Conservation (phyloP, 73 alveolate genomes). For the Stentor roeselii region DNA sequence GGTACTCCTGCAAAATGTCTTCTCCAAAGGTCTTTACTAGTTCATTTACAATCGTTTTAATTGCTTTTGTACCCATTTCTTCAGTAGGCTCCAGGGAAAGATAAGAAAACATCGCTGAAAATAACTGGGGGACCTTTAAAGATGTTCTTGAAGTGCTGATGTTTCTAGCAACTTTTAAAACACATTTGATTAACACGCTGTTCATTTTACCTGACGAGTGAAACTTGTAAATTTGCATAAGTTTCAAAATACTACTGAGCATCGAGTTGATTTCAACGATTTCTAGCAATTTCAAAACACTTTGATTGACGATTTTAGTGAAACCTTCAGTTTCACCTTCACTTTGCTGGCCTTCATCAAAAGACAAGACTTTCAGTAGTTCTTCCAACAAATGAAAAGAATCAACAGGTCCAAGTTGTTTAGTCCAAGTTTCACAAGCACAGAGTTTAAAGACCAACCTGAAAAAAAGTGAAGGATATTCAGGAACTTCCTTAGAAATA, state of each 20-base stretch:
- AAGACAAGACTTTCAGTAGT: conserved; percentile 45
- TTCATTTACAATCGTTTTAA: conserved; percentile 66
- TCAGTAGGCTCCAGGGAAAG: conserved; percentile 40
- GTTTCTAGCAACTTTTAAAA: conserved; percentile 46
- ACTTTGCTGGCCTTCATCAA: conserved; percentile 43
- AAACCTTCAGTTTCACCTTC: conserved; percentile 66
- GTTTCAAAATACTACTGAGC: conserved; percentile 40
- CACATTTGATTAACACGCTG: conserved; percentile 53
- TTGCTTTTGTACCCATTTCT: conserved; percentile 62
- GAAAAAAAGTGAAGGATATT: neutral
- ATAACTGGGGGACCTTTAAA: conserved; percentile 42
- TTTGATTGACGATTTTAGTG: conserved; percentile 49
- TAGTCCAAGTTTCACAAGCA: neutral
- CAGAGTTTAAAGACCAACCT: neutral
- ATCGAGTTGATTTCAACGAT: conserved; percentile 45
- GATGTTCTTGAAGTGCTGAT: conserved; percentile 41
- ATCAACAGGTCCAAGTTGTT: no score
- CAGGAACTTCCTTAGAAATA: neutral
- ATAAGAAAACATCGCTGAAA: conserved; percentile 58
- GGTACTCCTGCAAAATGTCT: conserved; percentile 51
- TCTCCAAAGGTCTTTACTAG: conserved; percentile 54
- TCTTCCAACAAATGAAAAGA: conserved; percentile 49
- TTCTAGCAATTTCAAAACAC: conserved; percentile 57
- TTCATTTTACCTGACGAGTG: conserved; percentile 35
- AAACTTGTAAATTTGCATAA: conserved; percentile 51